Base-by-base conservation (phyloP, 805 yeast genomes). In the Teunomyces stri region DNA sequence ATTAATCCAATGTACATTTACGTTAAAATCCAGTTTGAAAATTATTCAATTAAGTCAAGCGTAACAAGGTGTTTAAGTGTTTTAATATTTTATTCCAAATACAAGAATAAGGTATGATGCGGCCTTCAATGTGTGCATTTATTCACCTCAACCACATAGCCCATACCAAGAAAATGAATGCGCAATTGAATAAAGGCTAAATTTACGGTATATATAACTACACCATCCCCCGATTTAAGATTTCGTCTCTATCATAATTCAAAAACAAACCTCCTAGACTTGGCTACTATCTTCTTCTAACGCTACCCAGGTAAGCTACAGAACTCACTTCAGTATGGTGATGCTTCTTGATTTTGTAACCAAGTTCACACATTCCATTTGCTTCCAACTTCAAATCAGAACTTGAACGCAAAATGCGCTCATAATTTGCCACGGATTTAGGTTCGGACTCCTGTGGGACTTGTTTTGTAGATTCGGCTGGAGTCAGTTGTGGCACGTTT, bases 271-370 rank as follows among this genome's bases (percentile, higher is more conserved):
- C 38, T 18, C 6, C 13, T 18, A 11, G 12, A 16, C 22, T 20
- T 13, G 13, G 40, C 25, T 21, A 20, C 40, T 37, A 37, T 37
- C 40, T 37, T 37, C 40, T 37, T 37, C 63, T 47, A 12, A 59
- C 45, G 6, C 58, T 45, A 2, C 73, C 71, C 5, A 64, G 57
- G 28, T 65, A 57, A 1, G 64, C 61, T 10, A 61, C 66, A 41
- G 63, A 64, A 51, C 72, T 66, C 4, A 70, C 57, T 16, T 69
- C 76, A 42, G 64, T 52, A 50, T 73, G 78, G 52, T 70, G 74
- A 49, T 73, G 78, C 55, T 65, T 72, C 47, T 60, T 70, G 38
- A 73, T 62, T 54, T 61, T 66, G 51, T 72, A 73, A 3, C 78
- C 78, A 45, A 72, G 60, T 12, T 72, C 72, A 49, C 77, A 72